Conservation (phyloP, 805 yeast species). For the Clavispora carvajalis region DNA sequence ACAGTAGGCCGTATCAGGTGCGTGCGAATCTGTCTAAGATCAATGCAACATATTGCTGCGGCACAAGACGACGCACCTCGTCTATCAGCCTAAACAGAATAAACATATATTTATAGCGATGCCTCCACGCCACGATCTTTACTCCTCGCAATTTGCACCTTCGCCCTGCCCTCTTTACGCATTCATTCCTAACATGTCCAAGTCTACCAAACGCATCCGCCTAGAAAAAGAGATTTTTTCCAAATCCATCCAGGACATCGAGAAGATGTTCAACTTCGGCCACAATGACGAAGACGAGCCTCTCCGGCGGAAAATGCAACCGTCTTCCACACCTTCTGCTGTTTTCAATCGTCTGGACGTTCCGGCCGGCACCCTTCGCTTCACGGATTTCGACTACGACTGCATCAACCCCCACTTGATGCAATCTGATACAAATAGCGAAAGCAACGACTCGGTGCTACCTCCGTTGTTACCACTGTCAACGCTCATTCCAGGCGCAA, state of each 20-base stretch:
- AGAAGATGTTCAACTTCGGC: constrained; percentile 11
- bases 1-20: neutral
- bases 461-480: constrained; percentile 1
- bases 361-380: constrained; percentile 6
- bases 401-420: constrained; percentile 9
- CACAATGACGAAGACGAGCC: constrained; percentile 2
- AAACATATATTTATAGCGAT: neutral
- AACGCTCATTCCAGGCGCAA: neutral
- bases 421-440: constrained; percentile 4
- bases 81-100: neutral
- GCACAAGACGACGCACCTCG: neutral
- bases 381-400: constrained; percentile 9
- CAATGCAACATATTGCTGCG: neutral
- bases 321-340: neutral
- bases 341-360: constrained; percentile 7
- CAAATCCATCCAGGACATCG: constrained; percentile 14
- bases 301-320: constrained; percentile 1
- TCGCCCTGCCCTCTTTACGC: no score
- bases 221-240: constrained; percentile 14
- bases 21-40: neutral
- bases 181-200: constrained; percentile 4
- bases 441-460: neutral
- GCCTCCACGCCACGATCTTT: neutral
- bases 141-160: neutral
- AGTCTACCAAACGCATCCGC: constrained; percentile 12